Conservation (phyloP, 257 asterid genomes). For the Mitragyna speciosa region DNA sequence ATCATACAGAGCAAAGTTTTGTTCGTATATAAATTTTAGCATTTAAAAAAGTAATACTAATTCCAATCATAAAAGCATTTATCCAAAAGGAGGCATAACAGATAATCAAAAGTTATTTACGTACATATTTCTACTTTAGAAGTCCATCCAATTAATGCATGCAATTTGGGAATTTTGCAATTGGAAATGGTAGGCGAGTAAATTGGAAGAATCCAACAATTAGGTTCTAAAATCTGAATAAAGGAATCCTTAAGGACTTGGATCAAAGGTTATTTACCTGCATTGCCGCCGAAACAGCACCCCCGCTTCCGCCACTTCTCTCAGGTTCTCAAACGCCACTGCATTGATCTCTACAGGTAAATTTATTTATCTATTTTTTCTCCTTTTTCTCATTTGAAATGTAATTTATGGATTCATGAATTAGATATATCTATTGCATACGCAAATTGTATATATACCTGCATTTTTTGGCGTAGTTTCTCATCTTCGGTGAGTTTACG, state of each 20-base stretch:
- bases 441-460: neutral
- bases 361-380: neutral
- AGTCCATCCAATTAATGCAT: no score
- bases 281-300: conserved; percentile 4
- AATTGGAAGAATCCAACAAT: neutral
- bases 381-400: neutral
- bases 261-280: neutral
- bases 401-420: neutral
- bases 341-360: neutral
- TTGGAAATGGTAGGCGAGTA: neutral
- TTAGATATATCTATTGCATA: no score
- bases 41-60: no score
- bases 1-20: no score
- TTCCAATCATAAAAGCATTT: no score
- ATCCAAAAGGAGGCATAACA: no score
- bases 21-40: no score
- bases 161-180: neutral
- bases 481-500: neutral
- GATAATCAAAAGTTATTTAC: no score
- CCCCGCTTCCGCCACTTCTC: no score
- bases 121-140: neutral
- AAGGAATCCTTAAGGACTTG: neutral
- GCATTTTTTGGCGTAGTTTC: neutral
- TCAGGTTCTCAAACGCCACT: neutral
- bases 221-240: neutral